Evolutionary conservation across 805 yeast genomes (phyloP), one percentile per base, ranked within the genome.

Genomic region (Schwanniomyces vanrijiae): DNA sequence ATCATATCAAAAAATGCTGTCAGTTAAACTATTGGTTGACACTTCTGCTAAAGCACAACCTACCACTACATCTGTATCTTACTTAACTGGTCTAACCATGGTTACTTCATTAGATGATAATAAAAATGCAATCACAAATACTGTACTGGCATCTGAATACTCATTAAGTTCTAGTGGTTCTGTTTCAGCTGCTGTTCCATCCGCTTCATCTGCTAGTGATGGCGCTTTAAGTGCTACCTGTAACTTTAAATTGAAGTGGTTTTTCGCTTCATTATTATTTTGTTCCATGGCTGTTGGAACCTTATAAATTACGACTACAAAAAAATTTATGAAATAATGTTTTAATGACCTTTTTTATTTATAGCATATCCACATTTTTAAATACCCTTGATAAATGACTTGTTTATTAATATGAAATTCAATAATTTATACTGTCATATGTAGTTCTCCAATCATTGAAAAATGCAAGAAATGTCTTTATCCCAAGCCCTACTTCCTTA

Each of bases 401-500:
- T 31, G 20, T 31, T 26, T 7, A 37, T 37, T 13, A 20, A 37
- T 37, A 34, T 3, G 16, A 34, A 34, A 20, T 19, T 20, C 19
- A 40, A 18, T 40, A 40, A 18, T 34, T 26, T 28, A 46, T 29
- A 6, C 35, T 35, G 10, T 40, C 28, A 26, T 47, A 47, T 11
- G 39, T 34, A 7, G 37, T 42, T 46, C 65, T 58, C 71, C 73
- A 69, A 48, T 59, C 51, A 13, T 48, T 44, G 50, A 68, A 69
- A 40, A 68, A 68, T 4, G 59, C 62, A 18, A 52, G 40, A 47
- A 69, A 73, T 10, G 68, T 60, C 16, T 61, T 54, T 6, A 68
- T 58, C 0, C 77, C 76, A 22, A 68, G 55, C 2, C 71, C 73
- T 5, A 65, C 65, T 39, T 73, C 77, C 46, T 66, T 68, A 45